phyloP scores from a whole-genome alignment of 164 flowering plant species.

The Sedum album region DNA sequence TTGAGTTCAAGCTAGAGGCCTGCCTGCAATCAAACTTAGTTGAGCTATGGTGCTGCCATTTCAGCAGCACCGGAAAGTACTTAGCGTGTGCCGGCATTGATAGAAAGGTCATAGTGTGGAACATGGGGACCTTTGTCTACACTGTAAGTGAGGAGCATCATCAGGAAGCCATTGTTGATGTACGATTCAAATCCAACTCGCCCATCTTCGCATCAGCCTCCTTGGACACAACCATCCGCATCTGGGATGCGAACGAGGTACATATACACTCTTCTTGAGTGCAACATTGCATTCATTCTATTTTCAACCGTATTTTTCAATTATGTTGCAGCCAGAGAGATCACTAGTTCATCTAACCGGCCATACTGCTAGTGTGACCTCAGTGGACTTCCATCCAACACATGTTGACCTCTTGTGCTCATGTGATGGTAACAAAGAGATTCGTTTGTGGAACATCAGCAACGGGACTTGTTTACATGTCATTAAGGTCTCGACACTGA shows the following conservation, averaged over 20 bases:
- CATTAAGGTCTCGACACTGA: background rate
- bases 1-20: slow-evolving; percentile 23
- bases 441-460: background rate
- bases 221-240: slow-evolving; percentile 17
- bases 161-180: slow-evolving; percentile 16
- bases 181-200: slow-evolving; percentile 20
- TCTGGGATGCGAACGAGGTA: slow-evolving; percentile 18
- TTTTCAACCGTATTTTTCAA: background rate
- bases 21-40: slow-evolving; percentile 16
- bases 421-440: background rate
- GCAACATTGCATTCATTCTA: background rate
- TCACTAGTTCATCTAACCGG: background rate
- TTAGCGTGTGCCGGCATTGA: slow-evolving; percentile 40
- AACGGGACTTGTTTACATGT: background rate
- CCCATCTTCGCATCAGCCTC: slow-evolving; percentile 20
- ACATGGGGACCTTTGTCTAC: slow-evolving; percentile 10
- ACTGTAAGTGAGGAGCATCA: slow-evolving; percentile 8
- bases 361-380: background rate
- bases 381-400: background rate
- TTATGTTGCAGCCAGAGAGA: background rate
- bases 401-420: background rate
- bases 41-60: slow-evolving; percentile 33
- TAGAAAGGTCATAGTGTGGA: slow-evolving; percentile 20
- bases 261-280: too few species aligned
- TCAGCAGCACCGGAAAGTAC: slow-evolving; percentile 31